A percentile compares a stretch with the other conserved stretches of the same genome.
Conservation (phyloP, 169 alveolate genomes). For the Eimeria sp. region DNA sequence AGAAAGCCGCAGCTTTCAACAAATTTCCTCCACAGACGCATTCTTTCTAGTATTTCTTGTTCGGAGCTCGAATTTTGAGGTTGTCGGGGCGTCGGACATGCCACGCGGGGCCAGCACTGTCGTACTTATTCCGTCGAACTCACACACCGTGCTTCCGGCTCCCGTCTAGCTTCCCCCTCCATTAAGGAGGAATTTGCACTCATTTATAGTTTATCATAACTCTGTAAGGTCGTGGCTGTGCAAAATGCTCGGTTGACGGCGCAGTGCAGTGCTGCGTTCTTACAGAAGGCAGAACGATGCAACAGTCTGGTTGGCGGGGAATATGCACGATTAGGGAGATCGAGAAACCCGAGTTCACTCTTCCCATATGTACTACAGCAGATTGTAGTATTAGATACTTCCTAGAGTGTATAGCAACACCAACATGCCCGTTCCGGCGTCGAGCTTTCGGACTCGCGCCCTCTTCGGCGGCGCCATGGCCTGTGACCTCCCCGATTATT, state of each 20-base stretch:
- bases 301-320: not conserved
- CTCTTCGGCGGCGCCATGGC: slow-evolving; percentile 72
- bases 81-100: not conserved
- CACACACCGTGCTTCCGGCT: not conserved
- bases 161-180: not conserved
- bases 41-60: not conserved
- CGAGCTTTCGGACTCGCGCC: slow-evolving; percentile 10
- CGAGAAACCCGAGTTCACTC: not conserved
- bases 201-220: not conserved
- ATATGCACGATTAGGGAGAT: not conserved
- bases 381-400: not conserved
- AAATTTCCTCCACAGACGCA: too few species aligned
- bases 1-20: not conserved
- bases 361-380: not conserved
- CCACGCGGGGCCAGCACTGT: not conserved
- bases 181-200: not conserved
- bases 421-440: slow-evolving; percentile 24
- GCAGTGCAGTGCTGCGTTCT: not conserved
- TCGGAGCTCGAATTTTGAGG: not conserved
- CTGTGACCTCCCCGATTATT: slow-evolving; percentile 11
- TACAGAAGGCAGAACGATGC: not conserved
- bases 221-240: not conserved
- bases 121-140: not conserved
- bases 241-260: not conserved
- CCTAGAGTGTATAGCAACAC: not conserved